Evolutionary conservation across 2,329 filamentous ascomycete genomes (phyloP), one percentile per base, ranked within the genome.

Genomic region (Alternaria brassicicola): DNA sequence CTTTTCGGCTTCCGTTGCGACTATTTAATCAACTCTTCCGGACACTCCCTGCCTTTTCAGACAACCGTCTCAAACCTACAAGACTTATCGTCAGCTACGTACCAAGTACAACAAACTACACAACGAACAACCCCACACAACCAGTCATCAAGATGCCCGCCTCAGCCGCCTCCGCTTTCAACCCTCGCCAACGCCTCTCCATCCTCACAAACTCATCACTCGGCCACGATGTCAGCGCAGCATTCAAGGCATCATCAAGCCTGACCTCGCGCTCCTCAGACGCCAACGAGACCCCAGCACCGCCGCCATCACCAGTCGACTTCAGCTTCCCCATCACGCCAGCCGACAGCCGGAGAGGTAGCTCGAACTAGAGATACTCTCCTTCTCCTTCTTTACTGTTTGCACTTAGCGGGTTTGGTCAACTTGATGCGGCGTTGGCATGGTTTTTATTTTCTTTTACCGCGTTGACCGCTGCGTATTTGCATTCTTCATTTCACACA

Each of bases 161-260:
- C 38, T 50, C 70, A 51, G 61, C 64, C 41, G 43, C 62, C 23
- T 59, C 62, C 57, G 45, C 63, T 25, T 64, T 66, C 64, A 73
- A 72, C 67, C 76, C 76, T 46, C 77, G 77, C 65, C 73, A 77
- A 62, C 76, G 76, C 69, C 77, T 79, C 61, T 77, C 76, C 49
- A 74, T 79, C 73, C 68, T 77, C 63, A 78, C 75, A 54, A 76
- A 78, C 70, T 71, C 74, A 21, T 75, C 74, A 1, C 76, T 79
- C 50, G 74, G 76, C 55, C 75, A 75, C 69, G 77, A 78, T 61
- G 73, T 78, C 52, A 74, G 73, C 57, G 77, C 76, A 15, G 76
- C 76, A 12, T 72, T 78, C 69, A 77, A 78, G 60, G 74, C 76
- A 53, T 75, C 74, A 6, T 62, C 66, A n/a, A 60, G 54, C 52